phyloP scores from a whole-genome alignment of 805 yeast species.

The Saccharomycopsis synnaedendra region DNA sequence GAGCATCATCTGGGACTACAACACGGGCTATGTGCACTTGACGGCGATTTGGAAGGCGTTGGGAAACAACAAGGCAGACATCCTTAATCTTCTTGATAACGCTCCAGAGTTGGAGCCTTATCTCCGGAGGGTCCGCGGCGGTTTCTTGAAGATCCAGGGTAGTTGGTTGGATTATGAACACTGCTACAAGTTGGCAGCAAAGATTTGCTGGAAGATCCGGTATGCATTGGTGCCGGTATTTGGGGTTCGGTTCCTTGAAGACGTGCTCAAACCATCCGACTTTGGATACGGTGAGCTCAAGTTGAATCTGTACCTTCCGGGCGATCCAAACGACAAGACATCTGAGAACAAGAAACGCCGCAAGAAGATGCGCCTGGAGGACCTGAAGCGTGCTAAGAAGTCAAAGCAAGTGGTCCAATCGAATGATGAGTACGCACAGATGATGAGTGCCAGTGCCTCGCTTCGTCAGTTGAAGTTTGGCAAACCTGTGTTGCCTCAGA shows the following conservation, averaged over 20 bases:
- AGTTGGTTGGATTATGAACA: conserved; percentile 78
- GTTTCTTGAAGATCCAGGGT: conserved; percentile 85
- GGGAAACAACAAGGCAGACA: conserved; percentile 64
- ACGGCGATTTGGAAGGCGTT: conserved; percentile 82
- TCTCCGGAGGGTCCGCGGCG: conserved; percentile 75
- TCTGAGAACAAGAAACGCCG: conserved; percentile 10
- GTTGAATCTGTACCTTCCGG: conserved; percentile 21
- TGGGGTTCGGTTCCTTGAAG: conserved; percentile 55
- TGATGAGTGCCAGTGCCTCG: conserved; percentile 8
- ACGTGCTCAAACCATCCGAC: conserved; percentile 48
- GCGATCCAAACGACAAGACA: conserved; percentile 14
- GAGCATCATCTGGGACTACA: conserved; percentile 79
- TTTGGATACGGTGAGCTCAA: conserved; percentile 55
- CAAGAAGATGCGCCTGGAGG: conserved; percentile 3
- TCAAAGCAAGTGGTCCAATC: neutral
- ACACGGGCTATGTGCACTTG: conserved; percentile 75
- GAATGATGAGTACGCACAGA: conserved; percentile 3
- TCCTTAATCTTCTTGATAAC: conserved; percentile 54
- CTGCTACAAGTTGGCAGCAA: conserved; percentile 55
- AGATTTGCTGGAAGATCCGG: conserved; percentile 71
- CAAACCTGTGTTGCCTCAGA: neutral
- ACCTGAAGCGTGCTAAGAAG: neutral
- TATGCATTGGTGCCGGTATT: conserved; percentile 69
- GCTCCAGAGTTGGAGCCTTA: conserved; percentile 51
- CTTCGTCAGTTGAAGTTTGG: conserved; percentile 9